These are phyloP conservation scores for Kurtzmaniella fragi DNA, from an alignment of 805 yeast species.

Conservation along the genomic window DNA sequence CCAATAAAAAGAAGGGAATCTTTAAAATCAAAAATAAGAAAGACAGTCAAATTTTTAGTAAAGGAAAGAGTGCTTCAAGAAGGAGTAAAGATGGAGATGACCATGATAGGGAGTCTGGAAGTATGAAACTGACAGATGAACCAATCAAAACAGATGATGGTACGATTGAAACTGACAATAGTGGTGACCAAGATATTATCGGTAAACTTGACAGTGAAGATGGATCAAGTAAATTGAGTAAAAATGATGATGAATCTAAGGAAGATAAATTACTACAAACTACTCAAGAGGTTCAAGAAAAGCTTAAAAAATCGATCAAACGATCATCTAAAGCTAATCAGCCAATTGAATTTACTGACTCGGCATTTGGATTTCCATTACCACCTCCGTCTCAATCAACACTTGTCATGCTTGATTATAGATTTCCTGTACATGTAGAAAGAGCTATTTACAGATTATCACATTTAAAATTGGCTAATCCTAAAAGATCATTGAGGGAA, in stretches of 20 bases:
- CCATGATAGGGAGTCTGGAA: background rate
- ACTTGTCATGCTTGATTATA: slow-evolving; percentile 71
- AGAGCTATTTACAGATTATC: slow-evolving; percentile 91
- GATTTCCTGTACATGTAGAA: slow-evolving; percentile 94
- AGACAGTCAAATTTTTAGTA: slow-evolving; percentile 1
- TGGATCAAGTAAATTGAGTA: background rate
- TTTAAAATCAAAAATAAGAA: slow-evolving; percentile 8
- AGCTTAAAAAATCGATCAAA: slow-evolving; percentile 36
- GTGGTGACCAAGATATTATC: background rate
- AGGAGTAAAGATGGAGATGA: slow-evolving; percentile 1
- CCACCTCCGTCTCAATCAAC: slow-evolving; percentile 79
- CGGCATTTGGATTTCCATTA: slow-evolving; percentile 83
- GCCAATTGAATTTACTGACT: slow-evolving; percentile 54
- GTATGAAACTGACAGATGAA: background rate
- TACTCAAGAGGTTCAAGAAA: slow-evolving; percentile 39
- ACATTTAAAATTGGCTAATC: slow-evolving; percentile 90
- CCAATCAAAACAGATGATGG: background rate
- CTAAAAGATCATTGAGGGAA: slow-evolving; percentile 84
- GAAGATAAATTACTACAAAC: slow-evolving; percentile 23
- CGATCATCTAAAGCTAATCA: slow-evolving; percentile 40
- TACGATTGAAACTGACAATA: background rate
- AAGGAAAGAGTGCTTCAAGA: background rate
- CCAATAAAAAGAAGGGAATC: background rate
- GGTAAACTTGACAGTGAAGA: slow-evolving; percentile 2
- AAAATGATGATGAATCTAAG: slow-evolving; percentile 6